Conservation (phyloP, 2,329 filamentous ascomycete genomes). For the Fusarium stilboides region DNA sequence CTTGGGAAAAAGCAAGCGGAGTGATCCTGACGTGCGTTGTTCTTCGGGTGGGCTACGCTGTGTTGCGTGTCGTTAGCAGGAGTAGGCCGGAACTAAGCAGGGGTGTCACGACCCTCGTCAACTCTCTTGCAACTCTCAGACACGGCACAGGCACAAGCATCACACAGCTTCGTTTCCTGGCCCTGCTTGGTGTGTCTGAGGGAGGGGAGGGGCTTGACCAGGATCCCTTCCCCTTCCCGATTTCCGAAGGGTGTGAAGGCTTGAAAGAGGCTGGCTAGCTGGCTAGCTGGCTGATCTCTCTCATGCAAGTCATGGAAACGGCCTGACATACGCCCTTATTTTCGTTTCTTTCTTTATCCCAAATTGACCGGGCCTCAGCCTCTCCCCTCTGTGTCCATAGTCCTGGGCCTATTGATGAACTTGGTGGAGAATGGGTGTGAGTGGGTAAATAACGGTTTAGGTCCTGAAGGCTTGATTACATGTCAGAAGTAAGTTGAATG, state of each 20-base stretch:
- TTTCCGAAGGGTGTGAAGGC: constrained; percentile 30
- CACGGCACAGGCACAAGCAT: constrained; percentile 32
- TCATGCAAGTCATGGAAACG: constrained; percentile 43
- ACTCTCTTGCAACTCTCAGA: constrained; percentile 46
- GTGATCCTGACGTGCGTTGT: constrained; percentile 33
- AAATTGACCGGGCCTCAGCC: constrained; percentile 8
- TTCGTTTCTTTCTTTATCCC: constrained; percentile 10
- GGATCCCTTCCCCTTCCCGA: constrained; percentile 35
- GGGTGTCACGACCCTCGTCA: constrained; percentile 34
- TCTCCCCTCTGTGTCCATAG: background rate
- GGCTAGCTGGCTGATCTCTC: constrained; percentile 29
- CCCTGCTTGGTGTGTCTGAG: constrained; percentile 30
- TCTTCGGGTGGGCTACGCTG: constrained; percentile 26
- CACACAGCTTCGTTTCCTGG: constrained; percentile 34
- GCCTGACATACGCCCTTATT: constrained; percentile 9
- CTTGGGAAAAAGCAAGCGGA: constrained; percentile 42
- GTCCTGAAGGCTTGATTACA: constrained; percentile 3
- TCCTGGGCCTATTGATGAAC: constrained; percentile 13
- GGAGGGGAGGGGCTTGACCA: constrained; percentile 27
- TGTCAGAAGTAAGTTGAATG: constrained; percentile 31
- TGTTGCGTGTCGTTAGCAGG: constrained; percentile 39
- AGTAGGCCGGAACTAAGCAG: constrained; percentile 27
- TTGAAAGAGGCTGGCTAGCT: constrained; percentile 34
- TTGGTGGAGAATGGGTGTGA: constrained; percentile 27
- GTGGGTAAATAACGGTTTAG: constrained; percentile 26